Evolutionary conservation across 108 stramenopile species (phyloP).

Genomic region (Pseudonitzschia delicatissima): DNA sequence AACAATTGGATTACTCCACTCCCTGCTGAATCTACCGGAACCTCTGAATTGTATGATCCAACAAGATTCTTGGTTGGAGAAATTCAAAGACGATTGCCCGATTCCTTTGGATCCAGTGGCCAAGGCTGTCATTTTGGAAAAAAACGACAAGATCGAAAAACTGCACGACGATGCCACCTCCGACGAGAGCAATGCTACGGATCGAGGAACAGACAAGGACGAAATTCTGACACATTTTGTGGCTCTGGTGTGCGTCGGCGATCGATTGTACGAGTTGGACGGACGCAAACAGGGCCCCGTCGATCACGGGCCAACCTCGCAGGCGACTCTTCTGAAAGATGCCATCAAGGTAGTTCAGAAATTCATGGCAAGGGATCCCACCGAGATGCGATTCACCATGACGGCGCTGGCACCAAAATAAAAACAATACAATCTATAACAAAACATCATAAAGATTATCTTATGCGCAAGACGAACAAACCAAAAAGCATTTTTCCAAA

Average conservation of each 20-base stretch:
- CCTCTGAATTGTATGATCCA: slow-evolving; percentile 30
- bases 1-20: slow-evolving; percentile 76
- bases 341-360: slow-evolving; percentile 45
- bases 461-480: too few species aligned
- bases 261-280: slow-evolving; percentile 86
- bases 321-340: slow-evolving; percentile 47
- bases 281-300: slow-evolving; percentile 85
- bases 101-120: slow-evolving; percentile 34
- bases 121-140: slow-evolving; percentile 60
- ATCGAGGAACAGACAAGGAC: slow-evolving; percentile 41
- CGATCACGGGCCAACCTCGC: slow-evolving; percentile 48
- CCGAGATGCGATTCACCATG: slow-evolving; percentile 71
- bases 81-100: slow-evolving; percentile 44
- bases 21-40: slow-evolving; percentile 50
- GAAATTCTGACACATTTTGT: slow-evolving; percentile 81
- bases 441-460: too few species aligned
- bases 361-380: slow-evolving; percentile 66
- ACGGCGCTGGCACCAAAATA: slow-evolving; percentile 58
- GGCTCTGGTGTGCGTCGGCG: slow-evolving; percentile 68
- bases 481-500: too few species aligned
- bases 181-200: slow-evolving; percentile 41
- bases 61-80: slow-evolving; percentile 52
- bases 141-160: slow-evolving; percentile 50
- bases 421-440: too few species aligned
- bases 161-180: slow-evolving; percentile 60